Percentiles rank a stretch among this genome's conserved stretches.
These are phyloP conservation scores for Trametes elegans DNA, from an alignment of 768 basidiomycete genomes.

Conservation along the genomic window DNA sequence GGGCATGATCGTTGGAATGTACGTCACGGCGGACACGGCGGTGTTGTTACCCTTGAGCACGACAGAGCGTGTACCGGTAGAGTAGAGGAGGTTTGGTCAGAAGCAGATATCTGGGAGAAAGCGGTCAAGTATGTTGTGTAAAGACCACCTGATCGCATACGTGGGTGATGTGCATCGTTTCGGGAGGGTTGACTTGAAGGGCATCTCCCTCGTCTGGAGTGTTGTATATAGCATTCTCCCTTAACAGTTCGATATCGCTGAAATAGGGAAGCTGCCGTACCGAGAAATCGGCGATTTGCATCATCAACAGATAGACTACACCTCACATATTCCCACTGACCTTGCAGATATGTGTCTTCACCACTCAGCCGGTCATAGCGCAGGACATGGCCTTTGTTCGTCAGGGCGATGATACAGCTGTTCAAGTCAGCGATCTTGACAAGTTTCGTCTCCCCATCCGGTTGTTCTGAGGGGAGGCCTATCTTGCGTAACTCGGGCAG, in stretches of 20 bases:
- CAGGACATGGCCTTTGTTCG: constrained; percentile 75
- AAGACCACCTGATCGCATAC: constrained; percentile 44
- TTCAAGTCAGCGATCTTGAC: constrained; percentile 83
- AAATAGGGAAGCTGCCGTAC: constrained; percentile 68
- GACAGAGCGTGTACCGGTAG: constrained; percentile 65
- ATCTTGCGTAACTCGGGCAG: constrained; percentile 50
- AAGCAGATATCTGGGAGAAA: constrained; percentile 69
- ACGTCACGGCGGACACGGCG: not conserved
- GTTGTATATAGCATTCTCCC: constrained; percentile 37
- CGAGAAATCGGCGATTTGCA: not conserved
- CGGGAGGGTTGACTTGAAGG: constrained; percentile 33
- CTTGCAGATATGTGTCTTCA: constrained; percentile 37
- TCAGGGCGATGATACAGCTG: constrained; percentile 72
- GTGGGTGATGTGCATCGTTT: constrained; percentile 68
- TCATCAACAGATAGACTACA: not conserved
- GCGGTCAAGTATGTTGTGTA: not conserved
- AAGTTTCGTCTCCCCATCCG: constrained; percentile 42
- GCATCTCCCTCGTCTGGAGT: constrained; percentile 26
- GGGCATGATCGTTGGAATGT: constrained; percentile 59
- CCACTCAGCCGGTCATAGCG: constrained; percentile 50
- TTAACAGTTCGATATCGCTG: constrained; percentile 58
- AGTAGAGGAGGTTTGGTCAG: constrained; percentile 80
- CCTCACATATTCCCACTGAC: constrained; percentile 75
- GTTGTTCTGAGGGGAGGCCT: constrained; percentile 25
- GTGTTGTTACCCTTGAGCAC: constrained; percentile 66